Evolutionary conservation across 2,329 filamentous ascomycete species (phyloP).

Genomic region (Fonsecaea multimorphosa): DNA sequence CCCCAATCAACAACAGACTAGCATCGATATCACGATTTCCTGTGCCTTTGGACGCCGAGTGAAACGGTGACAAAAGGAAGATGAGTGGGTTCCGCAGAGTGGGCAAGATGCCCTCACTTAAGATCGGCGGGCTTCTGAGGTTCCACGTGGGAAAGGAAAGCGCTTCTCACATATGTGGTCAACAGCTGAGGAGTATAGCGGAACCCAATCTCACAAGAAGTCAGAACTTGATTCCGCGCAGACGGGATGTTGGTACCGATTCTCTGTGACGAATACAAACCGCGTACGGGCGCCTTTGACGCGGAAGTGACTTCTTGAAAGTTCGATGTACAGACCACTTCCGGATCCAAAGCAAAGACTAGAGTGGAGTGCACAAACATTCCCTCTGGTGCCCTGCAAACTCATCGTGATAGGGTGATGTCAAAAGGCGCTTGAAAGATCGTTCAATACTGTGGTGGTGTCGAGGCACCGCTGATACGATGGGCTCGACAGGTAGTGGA

Average conservation of each 20-base stretch:
- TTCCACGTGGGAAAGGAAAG: conserved; percentile 13
- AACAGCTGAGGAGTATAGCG: conserved; percentile 2
- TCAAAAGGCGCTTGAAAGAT: conserved; percentile 18
- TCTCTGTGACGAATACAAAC: conserved; percentile 16
- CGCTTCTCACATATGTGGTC: conserved; percentile 2
- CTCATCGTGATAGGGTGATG: conserved; percentile 23
- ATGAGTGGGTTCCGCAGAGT: conserved; percentile 8
- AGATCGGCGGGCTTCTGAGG: conserved; percentile 5
- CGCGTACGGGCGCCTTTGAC: conserved; percentile 6
- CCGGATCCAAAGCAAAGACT: conserved; percentile 6
- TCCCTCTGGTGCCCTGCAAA: conserved; percentile 6
- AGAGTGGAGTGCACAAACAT: conserved; percentile 15
- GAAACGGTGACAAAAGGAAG: conserved; percentile 12
- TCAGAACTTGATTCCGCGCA: conserved; percentile 12
- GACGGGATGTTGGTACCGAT: conserved; percentile 12
- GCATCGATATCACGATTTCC: conserved; percentile 24
- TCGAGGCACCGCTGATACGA: conserved; percentile 23
- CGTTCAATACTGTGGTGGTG: conserved; percentile 16
- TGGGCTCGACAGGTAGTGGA: conserved; percentile 12
- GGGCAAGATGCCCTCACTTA: conserved; percentile 16
- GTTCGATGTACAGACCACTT: conserved; percentile 14
- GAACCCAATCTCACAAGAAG: neutral
- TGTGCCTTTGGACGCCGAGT: conserved; percentile 15
- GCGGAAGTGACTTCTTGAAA: conserved; percentile 20
- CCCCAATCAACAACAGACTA: conserved; percentile 27